Percentiles rank a stretch among this genome's conserved stretches.
These are phyloP conservation scores for Blastobotrys elegans DNA, from an alignment of 1,139 yeast genomes.

Conservation along the genomic window DNA sequence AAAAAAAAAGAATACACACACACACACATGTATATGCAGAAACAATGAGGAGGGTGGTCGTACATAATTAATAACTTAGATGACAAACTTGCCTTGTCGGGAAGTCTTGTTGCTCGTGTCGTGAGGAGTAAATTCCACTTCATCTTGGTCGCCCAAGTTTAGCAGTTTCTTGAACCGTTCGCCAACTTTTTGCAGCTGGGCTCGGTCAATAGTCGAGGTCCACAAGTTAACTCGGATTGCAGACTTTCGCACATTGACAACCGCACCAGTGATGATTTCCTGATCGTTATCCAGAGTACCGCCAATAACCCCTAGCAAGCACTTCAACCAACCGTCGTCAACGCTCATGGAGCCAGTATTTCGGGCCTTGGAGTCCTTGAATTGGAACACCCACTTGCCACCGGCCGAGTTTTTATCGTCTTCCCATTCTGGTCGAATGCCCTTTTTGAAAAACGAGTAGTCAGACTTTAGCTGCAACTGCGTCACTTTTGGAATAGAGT, in stretches of 20 bases:
- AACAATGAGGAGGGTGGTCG: too few relatives aligned
- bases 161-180: slow-evolving; percentile 68
- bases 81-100: neutral
- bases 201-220: slow-evolving; percentile 74
- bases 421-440: slow-evolving; percentile 98
- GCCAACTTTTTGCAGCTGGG: slow-evolving; percentile 56
- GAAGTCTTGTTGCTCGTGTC: slow-evolving; percentile 12
- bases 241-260: slow-evolving; percentile 78
- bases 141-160: slow-evolving; percentile 60
- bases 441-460: slow-evolving; percentile 92
- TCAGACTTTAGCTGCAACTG: slow-evolving; percentile 91
- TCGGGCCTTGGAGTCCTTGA: slow-evolving; percentile 45
- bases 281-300: slow-evolving; percentile 90
- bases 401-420: slow-evolving; percentile 82
- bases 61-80: neutral
- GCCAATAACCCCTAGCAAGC: slow-evolving; percentile 87
- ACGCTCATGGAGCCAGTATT: slow-evolving; percentile 10
- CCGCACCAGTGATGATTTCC: slow-evolving; percentile 87
- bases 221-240: slow-evolving; percentile 86
- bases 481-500: slow-evolving; percentile 87
- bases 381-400: slow-evolving; percentile 89
- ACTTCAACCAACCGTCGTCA: slow-evolving; percentile 90
- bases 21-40: neutral
- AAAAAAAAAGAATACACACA: neutral
- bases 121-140: slow-evolving; percentile 73